Evolutionary conservation across 192 early-diverging fungal species (phyloP).

Genomic region (Linnemannia zychae): DNA sequence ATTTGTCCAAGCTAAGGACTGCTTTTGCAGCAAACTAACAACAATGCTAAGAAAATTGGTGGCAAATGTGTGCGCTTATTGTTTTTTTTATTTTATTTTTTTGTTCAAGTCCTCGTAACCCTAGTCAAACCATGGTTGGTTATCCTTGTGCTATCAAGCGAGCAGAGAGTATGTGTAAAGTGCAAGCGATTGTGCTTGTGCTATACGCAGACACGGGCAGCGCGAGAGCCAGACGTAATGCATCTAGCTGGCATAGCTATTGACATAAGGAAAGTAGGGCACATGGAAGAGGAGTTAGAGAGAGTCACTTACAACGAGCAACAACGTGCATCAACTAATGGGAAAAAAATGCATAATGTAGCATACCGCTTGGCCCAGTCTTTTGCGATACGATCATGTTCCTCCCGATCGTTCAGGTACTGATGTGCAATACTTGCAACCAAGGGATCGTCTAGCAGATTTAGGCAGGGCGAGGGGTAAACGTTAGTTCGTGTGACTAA

Average conservation of each 20-base stretch:
- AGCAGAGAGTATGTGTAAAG: not conserved
- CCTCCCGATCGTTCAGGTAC: slow-evolving; percentile 85
- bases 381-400: slow-evolving; percentile 89
- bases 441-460: slow-evolving; percentile 84
- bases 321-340: not conserved
- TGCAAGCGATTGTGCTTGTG: not conserved
- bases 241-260: slow-evolving; percentile 33
- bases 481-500: not conserved
- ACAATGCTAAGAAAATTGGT: not conserved
- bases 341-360: not conserved
- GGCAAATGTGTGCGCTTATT: not conserved
- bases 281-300: not conserved
- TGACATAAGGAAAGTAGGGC: not conserved
- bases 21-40: no score
- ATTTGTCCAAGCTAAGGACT: no score
- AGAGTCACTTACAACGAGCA: not conserved
- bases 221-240: not conserved
- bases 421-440: slow-evolving; percentile 93
- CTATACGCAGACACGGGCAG: not conserved
- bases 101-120: no score
- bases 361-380: slow-evolving; percentile 93
- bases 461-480: not conserved
- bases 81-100: not conserved
- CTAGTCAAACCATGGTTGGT: no score
- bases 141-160: not conserved